Evolutionary conservation across 2,329 filamentous ascomycete genomes (phyloP), one percentile per base, ranked within the genome.

Genomic region (Neurospora sp.): DNA sequence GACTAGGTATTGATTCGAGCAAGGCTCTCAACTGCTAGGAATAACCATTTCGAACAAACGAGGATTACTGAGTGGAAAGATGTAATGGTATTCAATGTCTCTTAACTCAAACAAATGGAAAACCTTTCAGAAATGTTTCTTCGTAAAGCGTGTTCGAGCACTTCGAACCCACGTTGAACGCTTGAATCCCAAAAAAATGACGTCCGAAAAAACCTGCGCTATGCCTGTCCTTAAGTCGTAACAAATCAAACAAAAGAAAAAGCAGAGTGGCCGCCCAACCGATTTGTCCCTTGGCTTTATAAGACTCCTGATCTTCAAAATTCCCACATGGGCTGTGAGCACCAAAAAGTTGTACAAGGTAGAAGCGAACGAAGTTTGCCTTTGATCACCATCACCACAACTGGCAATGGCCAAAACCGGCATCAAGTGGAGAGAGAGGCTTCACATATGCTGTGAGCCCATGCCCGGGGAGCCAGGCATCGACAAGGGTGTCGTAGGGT

Each of bases 401-500:
- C 11, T 52, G 46, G 11, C 19, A 28, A 52, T 23, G 19, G 10
- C 5, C 11, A 28, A 52, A 28, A 12, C 1, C 11, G 6, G 12
- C 46, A 8, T 52, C 1, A 8, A 52, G 46, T 36, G 52, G 12
- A 62, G 52, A 28, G 52, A 4, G 52, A n/a, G 52, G 28, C 15
- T 62, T 62, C 52, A 62, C 23, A 62, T 62, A 8, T 62, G 52
- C 15, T 62, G 52, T 12, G 28, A 62, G 52, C 23, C 79, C 77
- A 86, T 80, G 74, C 84, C 85, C 62, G 90, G 90, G 65, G 90
- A 91, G 66, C 85, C 85, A 39, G 89, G 89, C 87, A 92, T 89
- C n/a, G 89, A 92, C 73, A 91, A 82, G 71, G 91, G 91, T 68
- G 91, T 92, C 62, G 86, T 87, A 43, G 90, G 90, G 80, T 89